Evolutionary conservation across 768 basidiomycete species (phyloP).

Genomic region (Paxillus ammoniavirescens): DNA sequence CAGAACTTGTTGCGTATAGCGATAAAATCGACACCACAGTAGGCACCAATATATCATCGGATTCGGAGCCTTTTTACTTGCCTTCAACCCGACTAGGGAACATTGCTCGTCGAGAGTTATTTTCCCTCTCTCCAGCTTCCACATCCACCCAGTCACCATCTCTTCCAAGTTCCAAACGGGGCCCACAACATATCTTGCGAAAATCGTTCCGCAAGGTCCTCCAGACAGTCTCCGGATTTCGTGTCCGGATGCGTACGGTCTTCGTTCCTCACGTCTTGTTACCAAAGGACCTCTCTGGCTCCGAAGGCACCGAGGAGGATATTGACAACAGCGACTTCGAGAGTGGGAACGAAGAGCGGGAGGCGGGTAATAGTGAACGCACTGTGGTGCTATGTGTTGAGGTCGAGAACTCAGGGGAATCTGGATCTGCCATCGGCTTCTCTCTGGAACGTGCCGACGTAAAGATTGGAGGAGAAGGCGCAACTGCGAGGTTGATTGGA

Average conservation of each 20-base stretch:
- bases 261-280: constrained; percentile 85
- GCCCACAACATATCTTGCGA: constrained; percentile 66
- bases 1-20: background rate
- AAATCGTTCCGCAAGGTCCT: constrained; percentile 85
- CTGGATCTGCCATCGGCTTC: constrained; percentile 60
- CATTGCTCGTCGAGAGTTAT: constrained; percentile 63
- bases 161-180: constrained; percentile 46
- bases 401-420: constrained; percentile 78
- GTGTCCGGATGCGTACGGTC: constrained; percentile 91
- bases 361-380: constrained; percentile 76
- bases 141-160: constrained; percentile 45
- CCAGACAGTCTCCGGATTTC: constrained; percentile 77
- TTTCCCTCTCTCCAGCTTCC: constrained; percentile 55
- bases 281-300: constrained; percentile 34
- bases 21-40: background rate
- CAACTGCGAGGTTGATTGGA: constrained; percentile 45
- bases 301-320: constrained; percentile 31
- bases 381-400: constrained; percentile 91
- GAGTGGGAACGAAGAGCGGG: constrained; percentile 45
- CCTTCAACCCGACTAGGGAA: constrained; percentile 73
- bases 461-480: constrained; percentile 68
- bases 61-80: constrained; percentile 42
- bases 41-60: constrained; percentile 48
- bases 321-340: constrained; percentile 36
- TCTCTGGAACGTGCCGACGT: constrained; percentile 76